Percentiles rank a stretch among this genome's conserved stretches.
These are phyloP conservation scores for Trametopsis cervina DNA, from an alignment of 768 basidiomycete species.

Conservation along the genomic window DNA sequence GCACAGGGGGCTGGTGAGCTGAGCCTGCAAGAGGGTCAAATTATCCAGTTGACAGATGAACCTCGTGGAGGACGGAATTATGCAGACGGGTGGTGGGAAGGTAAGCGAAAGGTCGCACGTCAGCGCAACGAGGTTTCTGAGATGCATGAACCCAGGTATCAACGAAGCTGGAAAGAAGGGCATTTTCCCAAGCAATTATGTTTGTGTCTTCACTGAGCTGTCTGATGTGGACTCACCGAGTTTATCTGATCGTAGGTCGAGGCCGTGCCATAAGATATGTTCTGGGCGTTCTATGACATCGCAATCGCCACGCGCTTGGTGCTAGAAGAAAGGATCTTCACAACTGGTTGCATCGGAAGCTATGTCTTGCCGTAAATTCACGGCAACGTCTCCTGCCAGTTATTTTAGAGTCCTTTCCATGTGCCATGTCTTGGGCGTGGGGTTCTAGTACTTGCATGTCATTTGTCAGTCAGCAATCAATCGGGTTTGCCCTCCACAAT, in stretches of 20 bases:
- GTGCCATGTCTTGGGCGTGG: too few species aligned
- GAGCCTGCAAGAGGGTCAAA: slow-evolving; percentile 49
- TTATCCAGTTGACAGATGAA: slow-evolving; percentile 58
- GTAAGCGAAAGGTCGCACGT: slow-evolving; percentile 28
- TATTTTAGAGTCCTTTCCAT: too few species aligned
- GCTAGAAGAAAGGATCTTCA: too few species aligned
- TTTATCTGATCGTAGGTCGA: slow-evolving; percentile 38
- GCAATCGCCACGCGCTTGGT: too few species aligned
- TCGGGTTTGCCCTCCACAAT: too few species aligned
- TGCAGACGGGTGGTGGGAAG: slow-evolving; percentile 86
- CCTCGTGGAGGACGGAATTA: slow-evolving; percentile 56
- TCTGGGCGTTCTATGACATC: too few species aligned
- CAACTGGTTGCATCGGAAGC: too few species aligned
- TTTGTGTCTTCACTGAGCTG: slow-evolving; percentile 33
- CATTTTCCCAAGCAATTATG: slow-evolving; percentile 87
- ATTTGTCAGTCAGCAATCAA: too few species aligned
- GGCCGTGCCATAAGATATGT: slow-evolving; percentile 18
- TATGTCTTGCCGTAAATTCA: too few species aligned
- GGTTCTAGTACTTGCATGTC: too few species aligned
- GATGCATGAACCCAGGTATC: slow-evolving; percentile 38
- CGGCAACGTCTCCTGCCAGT: too few species aligned
- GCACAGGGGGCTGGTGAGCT: slow-evolving; percentile 72
- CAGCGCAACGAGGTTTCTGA: not conserved
- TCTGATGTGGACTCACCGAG: slow-evolving; percentile 5
- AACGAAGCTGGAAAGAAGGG: slow-evolving; percentile 57